Percentiles rank a stretch among this genome's conserved stretches.
phyloP scores from a whole-genome alignment of 345 rosid genomes.

The Hibiscus mutabilis region DNA sequence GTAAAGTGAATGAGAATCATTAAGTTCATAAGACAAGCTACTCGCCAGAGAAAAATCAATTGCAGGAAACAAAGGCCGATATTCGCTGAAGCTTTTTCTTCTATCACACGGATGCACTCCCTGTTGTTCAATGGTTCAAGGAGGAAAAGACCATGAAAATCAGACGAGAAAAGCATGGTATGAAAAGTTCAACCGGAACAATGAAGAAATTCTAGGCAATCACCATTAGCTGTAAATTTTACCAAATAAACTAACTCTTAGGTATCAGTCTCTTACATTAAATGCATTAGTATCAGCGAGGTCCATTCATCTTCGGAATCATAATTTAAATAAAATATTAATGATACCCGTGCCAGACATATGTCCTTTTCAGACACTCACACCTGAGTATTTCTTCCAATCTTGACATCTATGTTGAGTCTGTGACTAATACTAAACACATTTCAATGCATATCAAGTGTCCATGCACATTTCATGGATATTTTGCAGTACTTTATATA shows the following conservation, averaged over 20 bases:
- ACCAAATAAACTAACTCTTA: neutral
- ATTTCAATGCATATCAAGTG: neutral
- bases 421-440: neutral
- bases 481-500: neutral
- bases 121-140: conserved; percentile 29
- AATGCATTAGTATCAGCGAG: neutral
- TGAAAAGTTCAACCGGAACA: neutral
- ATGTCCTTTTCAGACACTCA: neutral
- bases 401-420: neutral
- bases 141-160: neutral
- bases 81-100: conserved; percentile 42
- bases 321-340: neutral
- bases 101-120: conserved; percentile 39
- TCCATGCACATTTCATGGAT: neutral
- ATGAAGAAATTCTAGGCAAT: neutral
- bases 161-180: neutral
- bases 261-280: neutral
- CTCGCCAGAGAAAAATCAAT: conserved; percentile 86
- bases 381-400: neutral
- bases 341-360: neutral
- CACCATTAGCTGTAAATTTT: neutral
- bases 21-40: conserved; percentile 6
- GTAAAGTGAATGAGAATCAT: neutral
- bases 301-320: neutral
- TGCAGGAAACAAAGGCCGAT: conserved; percentile 80